Base-by-base conservation (phyloP, 805 yeast species). In the Kodamaea lidongshanica region DNA sequence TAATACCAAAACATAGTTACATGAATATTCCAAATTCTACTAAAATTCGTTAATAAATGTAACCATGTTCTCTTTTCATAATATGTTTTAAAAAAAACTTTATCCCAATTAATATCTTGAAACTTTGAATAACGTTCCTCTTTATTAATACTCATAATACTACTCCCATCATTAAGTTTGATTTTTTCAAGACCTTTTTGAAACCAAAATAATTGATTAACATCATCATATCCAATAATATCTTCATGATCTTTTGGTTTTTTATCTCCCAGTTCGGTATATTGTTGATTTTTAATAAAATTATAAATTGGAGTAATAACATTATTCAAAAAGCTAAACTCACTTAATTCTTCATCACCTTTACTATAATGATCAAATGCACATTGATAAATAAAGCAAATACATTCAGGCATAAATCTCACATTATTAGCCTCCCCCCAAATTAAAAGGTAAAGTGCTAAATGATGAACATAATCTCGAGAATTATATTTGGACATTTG, bases 361-460 rank as follows among this genome's bases (percentile, higher is more conserved):
- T 19, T n/a, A 3, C 24, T 16, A 15, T 34, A 46, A 23, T 44
- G 40, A 23, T 56, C 61, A 5, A 44, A 32, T 3, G 54, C 48
- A 33, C 53, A 41, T 24, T 55, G 52, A 35, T 34, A 58, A 8
- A 61, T 45, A 32, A 57, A 61, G 35, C 66, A 59, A 4, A 45
- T 48, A 43, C 56, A 49, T 24, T 52, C 70, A 1, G 77, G 76
- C 46, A 65, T 54, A 39, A 68, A 71, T 33, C 77, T 48, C 16
- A 71, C 60, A 50, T 77, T 80, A 50, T 77, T 79, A 5, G 87
- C 80, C 51, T 82, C 88, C 19, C 88, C 88, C 88, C 88, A 80
- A 23, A 78, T 64, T 33, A 71, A 65, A 41, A 73, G 57, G 50
- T 71, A 78, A 24, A 79, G 67, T 26, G 79, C 82, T 39, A 80